Percentiles rank a stretch among this genome's conserved stretches.
phyloP scores from a whole-genome alignment of 257 asterid species.

The Fraxinus pennsylvanica region DNA sequence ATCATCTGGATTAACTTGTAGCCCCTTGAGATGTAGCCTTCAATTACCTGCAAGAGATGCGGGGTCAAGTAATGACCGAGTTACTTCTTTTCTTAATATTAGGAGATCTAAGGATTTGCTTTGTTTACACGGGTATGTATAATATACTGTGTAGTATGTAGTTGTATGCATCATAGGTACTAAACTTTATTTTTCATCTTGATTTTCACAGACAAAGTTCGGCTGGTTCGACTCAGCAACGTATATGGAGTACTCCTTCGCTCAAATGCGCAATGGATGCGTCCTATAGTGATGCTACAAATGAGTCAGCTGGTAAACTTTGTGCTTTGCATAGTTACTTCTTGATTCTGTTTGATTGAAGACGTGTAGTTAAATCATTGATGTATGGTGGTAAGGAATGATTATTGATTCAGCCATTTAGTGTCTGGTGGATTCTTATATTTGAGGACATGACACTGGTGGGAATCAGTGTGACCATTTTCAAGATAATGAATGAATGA shows the following conservation, averaged over 20 bases:
- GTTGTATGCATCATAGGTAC: neutral
- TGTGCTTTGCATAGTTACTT: conserved; percentile 1
- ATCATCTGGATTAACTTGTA: conserved; percentile 65
- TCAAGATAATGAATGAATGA: neutral
- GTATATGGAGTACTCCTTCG: conserved; percentile 33
- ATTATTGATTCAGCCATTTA: neutral
- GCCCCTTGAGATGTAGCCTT: conserved; percentile 54
- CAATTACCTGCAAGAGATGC: conserved; percentile 47
- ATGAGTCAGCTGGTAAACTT: conserved; percentile 64
- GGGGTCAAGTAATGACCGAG: conserved; percentile 42
- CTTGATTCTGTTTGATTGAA: neutral
- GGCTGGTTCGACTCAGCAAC: conserved; percentile 46
- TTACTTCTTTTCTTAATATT: conserved; percentile 30
- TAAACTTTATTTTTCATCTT: conserved; percentile 25
- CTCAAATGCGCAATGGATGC: conserved; percentile 85
- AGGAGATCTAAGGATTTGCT: conserved; percentile 39
- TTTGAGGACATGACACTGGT: neutral
- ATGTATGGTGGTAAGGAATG: neutral
- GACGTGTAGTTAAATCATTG: neutral
- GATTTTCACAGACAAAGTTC: conserved; percentile 40
- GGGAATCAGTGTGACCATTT: neutral
- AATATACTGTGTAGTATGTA: neutral
- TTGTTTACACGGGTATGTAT: conserved; percentile 40
- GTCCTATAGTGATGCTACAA: conserved; percentile 64
- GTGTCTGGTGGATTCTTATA: neutral